Percentiles rank a stretch among this genome's conserved stretches.
Evolutionary conservation across 768 basidiomycete genomes (phyloP).

Genomic region (Leccinum subgranulosum): DNA sequence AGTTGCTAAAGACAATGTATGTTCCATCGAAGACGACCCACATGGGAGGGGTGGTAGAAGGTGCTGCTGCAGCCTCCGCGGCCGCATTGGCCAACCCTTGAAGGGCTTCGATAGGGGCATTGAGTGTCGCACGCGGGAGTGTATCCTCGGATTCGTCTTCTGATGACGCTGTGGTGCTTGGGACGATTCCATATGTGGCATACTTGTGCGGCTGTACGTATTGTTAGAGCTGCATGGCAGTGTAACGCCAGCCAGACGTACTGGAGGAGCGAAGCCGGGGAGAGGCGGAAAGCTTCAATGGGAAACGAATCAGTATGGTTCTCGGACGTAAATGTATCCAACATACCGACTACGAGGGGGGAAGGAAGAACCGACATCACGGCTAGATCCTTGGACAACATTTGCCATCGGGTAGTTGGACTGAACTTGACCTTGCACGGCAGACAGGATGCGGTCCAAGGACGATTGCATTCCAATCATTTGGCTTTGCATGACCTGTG

Average conservation of each 20-base stretch:
- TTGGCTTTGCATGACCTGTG: constrained; percentile 85
- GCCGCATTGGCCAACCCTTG: constrained; percentile 95
- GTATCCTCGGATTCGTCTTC: constrained; percentile 93
- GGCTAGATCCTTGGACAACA: constrained; percentile 19
- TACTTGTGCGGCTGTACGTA: constrained; percentile 75
- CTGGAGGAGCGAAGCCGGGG: constrained; percentile 89
- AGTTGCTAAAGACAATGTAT: not conserved
- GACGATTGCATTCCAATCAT: constrained; percentile 95
- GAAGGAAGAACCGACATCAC: constrained; percentile 28
- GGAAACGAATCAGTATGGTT: constrained; percentile 29
- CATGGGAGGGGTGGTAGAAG: constrained; percentile 64
- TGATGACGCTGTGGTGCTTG: constrained; percentile 78
- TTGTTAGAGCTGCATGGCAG: constrained; percentile 15
- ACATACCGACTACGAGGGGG: constrained; percentile 32
- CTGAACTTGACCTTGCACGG: constrained; percentile 48
- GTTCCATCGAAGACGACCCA: constrained; percentile 19
- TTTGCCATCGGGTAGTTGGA: constrained; percentile 17
- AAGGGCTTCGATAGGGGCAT: constrained; percentile 91
- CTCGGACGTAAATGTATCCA: constrained; percentile 22
- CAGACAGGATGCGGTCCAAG: constrained; percentile 75
- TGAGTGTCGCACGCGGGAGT: constrained; percentile 76
- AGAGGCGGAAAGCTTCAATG: constrained; percentile 70
- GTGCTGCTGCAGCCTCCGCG: constrained; percentile 84
- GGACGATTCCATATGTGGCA: constrained; percentile 86
- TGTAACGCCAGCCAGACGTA: constrained; percentile 35